Evolutionary conservation across 108 stramenopile species (phyloP).

Genomic region (Cyclotella cryptica): DNA sequence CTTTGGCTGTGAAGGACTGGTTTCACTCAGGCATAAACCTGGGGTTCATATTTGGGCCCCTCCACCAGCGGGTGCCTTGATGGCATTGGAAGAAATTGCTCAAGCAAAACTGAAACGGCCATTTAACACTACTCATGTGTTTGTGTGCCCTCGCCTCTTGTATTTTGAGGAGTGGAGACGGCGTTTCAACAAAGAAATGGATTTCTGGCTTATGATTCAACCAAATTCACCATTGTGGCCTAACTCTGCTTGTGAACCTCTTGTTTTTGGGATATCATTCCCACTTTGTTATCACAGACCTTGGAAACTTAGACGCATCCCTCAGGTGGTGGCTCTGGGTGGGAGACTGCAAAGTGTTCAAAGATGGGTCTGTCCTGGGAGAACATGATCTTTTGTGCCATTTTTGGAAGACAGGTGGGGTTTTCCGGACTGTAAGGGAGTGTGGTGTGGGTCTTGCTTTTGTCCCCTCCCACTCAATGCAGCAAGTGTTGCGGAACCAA

Average conservation of each 20-base stretch:
- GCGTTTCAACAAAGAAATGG: slow-evolving; percentile 16
- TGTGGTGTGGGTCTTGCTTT: slow-evolving; percentile 26
- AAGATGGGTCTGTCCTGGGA: neutral
- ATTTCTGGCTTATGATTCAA: slow-evolving; percentile 5
- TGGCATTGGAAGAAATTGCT: slow-evolving; percentile 10
- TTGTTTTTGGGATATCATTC: slow-evolving; percentile 38
- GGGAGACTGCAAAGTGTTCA: slow-evolving; percentile 18
- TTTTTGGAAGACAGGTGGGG: slow-evolving; percentile 18
- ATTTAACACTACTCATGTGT: neutral
- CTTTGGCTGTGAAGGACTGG: neutral
- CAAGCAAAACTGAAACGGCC: slow-evolving; percentile 9
- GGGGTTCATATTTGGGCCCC: slow-evolving; percentile 26
- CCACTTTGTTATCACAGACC: slow-evolving; percentile 29
- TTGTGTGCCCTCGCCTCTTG: slow-evolving; percentile 13
- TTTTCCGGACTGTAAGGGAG: slow-evolving; percentile 4
- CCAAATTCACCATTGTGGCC: slow-evolving; percentile 27
- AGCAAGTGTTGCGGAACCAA: neutral
- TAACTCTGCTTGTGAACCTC: slow-evolving; percentile 33
- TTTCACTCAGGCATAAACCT: slow-evolving; percentile 1
- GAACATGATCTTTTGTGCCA: slow-evolving; percentile 36
- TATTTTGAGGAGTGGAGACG: slow-evolving; percentile 11
- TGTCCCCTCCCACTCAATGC: neutral
- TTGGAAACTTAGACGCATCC: slow-evolving; percentile 16
- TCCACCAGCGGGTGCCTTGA: slow-evolving; percentile 16
- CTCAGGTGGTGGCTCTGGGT: slow-evolving; percentile 21